A percentile compares a stretch with the other conserved stretches of the same genome.
Conservation (phyloP, 1,284 basidiomycete species). For the Melampsora americana region DNA sequence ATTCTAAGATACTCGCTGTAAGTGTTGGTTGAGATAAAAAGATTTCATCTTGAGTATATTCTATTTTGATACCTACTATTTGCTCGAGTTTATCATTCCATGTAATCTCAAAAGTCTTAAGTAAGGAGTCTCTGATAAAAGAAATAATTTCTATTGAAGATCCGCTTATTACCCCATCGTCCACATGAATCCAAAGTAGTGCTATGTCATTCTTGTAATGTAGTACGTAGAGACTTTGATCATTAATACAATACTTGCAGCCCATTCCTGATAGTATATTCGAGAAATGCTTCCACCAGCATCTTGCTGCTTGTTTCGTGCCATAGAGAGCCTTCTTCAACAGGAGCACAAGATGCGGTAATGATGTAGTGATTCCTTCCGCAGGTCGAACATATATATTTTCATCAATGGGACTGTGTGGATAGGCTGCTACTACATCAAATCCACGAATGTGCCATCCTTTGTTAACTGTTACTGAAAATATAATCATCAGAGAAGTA, state of each 20-base stretch:
- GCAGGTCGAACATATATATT: slow-evolving; percentile 5
- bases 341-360: no score
- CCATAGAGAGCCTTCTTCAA: slow-evolving; percentile 11
- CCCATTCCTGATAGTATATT: background rate
- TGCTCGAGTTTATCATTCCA: no score
- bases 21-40: background rate
- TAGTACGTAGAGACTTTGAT: background rate
- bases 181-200: slow-evolving; percentile 7
- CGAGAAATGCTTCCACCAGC: slow-evolving; percentile 15
- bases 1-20: background rate
- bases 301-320: slow-evolving; percentile 5
- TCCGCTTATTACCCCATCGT: background rate
- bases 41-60: background rate
- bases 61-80: slow-evolving; percentile 16
- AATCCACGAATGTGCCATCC: background rate
- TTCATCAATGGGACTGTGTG: slow-evolving; percentile 13
- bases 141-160: background rate
- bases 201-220: no score
- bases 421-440: slow-evolving; percentile 24
- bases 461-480: background rate
- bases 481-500: background rate
- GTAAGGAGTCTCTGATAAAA: background rate
- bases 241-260: background rate
- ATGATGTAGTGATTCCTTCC: background rate
- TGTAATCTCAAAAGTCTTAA: background rate